These are phyloP conservation scores for Cordyceps cateniannulata DNA, from an alignment of 2,329 filamentous ascomycete species.

Conservation along the genomic window DNA sequence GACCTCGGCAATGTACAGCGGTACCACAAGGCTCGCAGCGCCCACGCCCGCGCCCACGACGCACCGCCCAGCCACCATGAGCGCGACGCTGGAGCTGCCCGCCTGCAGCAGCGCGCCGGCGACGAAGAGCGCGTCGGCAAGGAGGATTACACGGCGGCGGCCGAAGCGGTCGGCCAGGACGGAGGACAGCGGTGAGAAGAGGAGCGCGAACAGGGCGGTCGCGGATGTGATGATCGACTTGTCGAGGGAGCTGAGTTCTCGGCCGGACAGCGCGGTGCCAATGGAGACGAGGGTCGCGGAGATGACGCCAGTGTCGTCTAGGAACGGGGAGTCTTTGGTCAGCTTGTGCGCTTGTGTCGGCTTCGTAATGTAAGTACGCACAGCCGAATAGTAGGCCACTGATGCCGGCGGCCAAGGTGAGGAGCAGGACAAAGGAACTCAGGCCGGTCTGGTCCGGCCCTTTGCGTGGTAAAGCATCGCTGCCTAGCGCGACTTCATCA, in stretches of 20 bases:
- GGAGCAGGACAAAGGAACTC: constrained; percentile 50
- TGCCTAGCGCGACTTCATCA: constrained; percentile 24
- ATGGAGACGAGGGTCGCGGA: constrained; percentile 62
- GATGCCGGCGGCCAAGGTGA: constrained; percentile 60
- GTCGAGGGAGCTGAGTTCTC: constrained; percentile 53
- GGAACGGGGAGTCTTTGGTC: background rate
- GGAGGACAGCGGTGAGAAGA: constrained; percentile 58
- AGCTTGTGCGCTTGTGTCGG: background rate
- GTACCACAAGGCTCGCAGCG: constrained; percentile 73
- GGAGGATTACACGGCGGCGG: constrained; percentile 55
- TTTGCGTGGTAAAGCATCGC: constrained; percentile 25
- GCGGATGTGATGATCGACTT: constrained; percentile 67
- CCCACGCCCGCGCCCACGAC: constrained; percentile 69
- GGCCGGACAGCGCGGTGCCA: constrained; percentile 49
- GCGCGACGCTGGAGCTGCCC: constrained; percentile 45
- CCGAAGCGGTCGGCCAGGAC: constrained; percentile 57
- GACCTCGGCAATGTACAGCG: constrained; percentile 83
- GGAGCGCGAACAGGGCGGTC: constrained; percentile 59
- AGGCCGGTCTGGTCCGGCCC: constrained; percentile 23
- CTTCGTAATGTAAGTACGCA: constrained; percentile 28
- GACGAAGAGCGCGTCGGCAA: constrained; percentile 62
- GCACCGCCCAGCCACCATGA: constrained; percentile 62
- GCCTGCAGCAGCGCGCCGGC: constrained; percentile 62
- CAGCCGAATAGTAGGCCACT: constrained; percentile 64
- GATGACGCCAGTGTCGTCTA: constrained; percentile 63